Evolutionary conservation across 129 eudicot genomes (phyloP).

Genomic region (Erigeron canadensis): DNA sequence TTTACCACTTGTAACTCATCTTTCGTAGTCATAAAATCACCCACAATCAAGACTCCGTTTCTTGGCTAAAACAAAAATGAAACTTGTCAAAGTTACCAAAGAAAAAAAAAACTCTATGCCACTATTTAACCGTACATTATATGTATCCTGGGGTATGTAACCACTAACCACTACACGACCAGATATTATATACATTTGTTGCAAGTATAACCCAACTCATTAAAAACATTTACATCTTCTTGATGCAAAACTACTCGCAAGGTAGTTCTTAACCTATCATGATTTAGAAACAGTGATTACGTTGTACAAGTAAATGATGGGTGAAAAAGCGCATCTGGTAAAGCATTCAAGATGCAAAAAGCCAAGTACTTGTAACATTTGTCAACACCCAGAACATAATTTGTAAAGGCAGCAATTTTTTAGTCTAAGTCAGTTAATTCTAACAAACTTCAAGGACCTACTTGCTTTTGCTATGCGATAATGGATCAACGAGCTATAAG

Average conservation of each 20-base stretch:
- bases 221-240: background rate
- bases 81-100: conserved; percentile 28
- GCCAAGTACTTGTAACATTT: too few species aligned
- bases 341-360: background rate
- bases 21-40: conserved; percentile 83
- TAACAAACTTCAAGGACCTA: too few species aligned
- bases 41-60: conserved; percentile 74
- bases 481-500: too few species aligned
- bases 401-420: too few species aligned
- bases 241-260: background rate
- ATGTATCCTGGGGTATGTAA: background rate
- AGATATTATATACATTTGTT: background rate
- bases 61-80: conserved; percentile 39
- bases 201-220: background rate
- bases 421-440: too few species aligned
- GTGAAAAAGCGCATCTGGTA: background rate
- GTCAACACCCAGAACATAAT: too few species aligned
- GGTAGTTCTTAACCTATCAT: background rate
- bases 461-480: too few species aligned
- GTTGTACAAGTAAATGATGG: background rate
- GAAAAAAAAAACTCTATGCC: conserved; percentile 14
- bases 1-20: conserved; percentile 82
- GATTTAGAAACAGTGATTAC: conserved; percentile 4
- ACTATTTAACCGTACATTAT: background rate
- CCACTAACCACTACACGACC: background rate